Conservation (phyloP, 129 eudicot species). For the Ambrosia trifida region DNA sequence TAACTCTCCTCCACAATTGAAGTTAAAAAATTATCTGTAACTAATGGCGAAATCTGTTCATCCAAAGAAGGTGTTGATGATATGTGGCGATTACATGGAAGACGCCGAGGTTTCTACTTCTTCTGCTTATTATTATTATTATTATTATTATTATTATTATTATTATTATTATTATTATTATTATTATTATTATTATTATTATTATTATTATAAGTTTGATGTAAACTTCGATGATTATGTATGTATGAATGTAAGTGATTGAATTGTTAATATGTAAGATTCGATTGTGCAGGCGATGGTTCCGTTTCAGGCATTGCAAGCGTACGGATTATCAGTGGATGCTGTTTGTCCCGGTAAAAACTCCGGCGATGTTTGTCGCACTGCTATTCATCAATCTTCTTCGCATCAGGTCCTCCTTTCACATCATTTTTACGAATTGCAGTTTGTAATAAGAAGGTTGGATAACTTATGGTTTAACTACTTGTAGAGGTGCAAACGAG, state of each 20-base stretch:
- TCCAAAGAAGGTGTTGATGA: conserved; percentile 59
- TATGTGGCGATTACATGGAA: conserved; percentile 95
- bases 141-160: neutral
- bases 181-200: neutral
- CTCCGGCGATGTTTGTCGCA: conserved; percentile 79
- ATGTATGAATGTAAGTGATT: no score
- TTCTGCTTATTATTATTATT: conserved; percentile 1
- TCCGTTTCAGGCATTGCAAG: conserved; percentile 89
- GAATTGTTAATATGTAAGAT: neutral
- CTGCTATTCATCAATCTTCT: conserved; percentile 63
- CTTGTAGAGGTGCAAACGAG: no score
- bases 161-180: neutral
- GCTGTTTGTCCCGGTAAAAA: conserved; percentile 96
- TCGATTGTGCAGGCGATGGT: conserved; percentile 73
- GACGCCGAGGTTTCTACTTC: conserved; percentile 64
- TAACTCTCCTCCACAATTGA: conserved; percentile 9
- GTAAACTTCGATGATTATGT: neutral
- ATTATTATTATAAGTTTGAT: neutral
- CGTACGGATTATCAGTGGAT: conserved; percentile 80
- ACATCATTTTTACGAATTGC: neutral
- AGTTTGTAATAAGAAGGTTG: neutral
- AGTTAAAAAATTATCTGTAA: conserved; percentile 1
- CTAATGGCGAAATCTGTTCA: conserved; percentile 39
- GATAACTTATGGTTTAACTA: no score
- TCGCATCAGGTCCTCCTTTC: conserved; percentile 56